These are phyloP conservation scores for Lipomyces orientalis DNA, from an alignment of 805 yeast species.

Conservation along the genomic window DNA sequence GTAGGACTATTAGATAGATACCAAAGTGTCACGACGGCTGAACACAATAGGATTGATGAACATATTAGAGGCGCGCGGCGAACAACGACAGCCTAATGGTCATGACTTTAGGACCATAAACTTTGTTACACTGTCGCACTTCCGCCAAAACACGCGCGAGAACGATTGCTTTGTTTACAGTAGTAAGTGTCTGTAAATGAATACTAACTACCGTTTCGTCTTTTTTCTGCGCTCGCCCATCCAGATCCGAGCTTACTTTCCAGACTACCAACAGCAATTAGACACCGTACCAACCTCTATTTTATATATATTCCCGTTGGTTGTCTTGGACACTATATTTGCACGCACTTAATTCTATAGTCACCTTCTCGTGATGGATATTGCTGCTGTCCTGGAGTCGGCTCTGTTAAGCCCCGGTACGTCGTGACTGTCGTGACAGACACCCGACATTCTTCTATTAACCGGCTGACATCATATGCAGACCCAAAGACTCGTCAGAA, in stretches of 20 bases:
- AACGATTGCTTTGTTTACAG: constrained; percentile 23
- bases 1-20: too few relatives aligned
- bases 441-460: background rate
- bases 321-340: background rate
- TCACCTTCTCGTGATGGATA: constrained; percentile 53
- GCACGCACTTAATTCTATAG: background rate
- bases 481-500: constrained; percentile 69
- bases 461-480: constrained; percentile 1
- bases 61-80: background rate
- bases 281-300: background rate
- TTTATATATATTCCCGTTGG: background rate
- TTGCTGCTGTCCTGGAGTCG: constrained; percentile 73
- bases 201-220: background rate
- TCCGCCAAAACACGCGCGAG: constrained; percentile 1
- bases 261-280: background rate
- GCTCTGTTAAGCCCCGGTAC: constrained; percentile 69
- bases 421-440: constrained; percentile 14
- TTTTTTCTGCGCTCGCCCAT: constrained; percentile 6
- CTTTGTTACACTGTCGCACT: background rate
- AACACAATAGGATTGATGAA: background rate
- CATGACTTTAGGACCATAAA: background rate
- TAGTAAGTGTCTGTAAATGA: background rate
- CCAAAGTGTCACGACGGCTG: too few relatives aligned
- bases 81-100: background rate
- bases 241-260: background rate